phyloP scores from a whole-genome alignment of 257 asterid species.

The Penstemon barbatus region DNA sequence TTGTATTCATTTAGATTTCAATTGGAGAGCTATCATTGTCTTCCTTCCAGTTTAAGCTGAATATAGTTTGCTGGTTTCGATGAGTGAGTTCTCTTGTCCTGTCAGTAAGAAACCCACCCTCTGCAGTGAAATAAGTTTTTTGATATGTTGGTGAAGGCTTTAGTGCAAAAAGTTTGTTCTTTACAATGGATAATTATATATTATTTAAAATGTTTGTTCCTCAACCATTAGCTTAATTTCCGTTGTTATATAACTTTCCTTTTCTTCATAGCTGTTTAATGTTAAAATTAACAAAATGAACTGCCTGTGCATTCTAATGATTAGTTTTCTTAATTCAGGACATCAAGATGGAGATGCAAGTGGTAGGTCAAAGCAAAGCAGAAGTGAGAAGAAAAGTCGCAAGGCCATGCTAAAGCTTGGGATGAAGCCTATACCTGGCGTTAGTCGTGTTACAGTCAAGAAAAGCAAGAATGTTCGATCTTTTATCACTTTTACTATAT shows the following conservation, averaged over 20 bases:
- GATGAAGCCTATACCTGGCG: slow-evolving; percentile 50
- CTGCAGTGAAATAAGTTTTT: no score
- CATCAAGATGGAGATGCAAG: slow-evolving; percentile 35
- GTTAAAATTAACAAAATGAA: not conserved
- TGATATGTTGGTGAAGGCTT: no score
- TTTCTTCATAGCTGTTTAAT: not conserved
- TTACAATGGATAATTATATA: no score
- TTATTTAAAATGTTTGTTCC: no score
- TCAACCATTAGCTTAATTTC: not conserved
- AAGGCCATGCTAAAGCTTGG: slow-evolving; percentile 55
- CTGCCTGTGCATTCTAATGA: not conserved
- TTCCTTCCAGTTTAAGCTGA: no score
- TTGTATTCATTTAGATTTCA: no score
- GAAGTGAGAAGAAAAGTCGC: slow-evolving; percentile 58
- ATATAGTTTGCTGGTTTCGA: no score
- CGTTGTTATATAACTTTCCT: not conserved
- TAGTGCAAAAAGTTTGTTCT: no score
- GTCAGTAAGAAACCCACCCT: no score
- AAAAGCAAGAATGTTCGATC: slow-evolving; percentile 49
- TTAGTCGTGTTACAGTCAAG: slow-evolving; percentile 52
- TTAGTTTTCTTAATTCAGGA: slow-evolving; percentile 29
- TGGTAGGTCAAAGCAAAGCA: slow-evolving; percentile 51
- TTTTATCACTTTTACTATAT: not conserved
- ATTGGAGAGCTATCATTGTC: no score
- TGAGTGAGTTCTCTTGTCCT: no score